Base-by-base conservation (phyloP, 2,329 filamentous ascomycete genomes). In the Fulvia fulva region DNA sequence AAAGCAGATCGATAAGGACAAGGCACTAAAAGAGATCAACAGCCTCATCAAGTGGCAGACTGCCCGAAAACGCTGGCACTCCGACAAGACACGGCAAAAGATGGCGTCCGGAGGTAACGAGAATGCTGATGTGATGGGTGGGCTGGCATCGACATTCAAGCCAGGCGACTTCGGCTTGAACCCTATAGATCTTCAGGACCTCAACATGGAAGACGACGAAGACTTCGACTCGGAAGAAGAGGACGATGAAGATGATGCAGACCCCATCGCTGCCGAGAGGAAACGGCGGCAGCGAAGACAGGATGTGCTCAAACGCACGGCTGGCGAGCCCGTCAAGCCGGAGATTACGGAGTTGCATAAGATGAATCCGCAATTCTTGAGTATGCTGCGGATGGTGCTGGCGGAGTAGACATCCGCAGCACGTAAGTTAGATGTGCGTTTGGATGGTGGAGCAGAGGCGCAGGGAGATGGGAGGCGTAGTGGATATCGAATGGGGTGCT, bases 71-170 rank as follows among this genome's bases (percentile, higher is more conserved):
- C 93, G 93, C 77, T 99, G 94, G 94, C 94, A 99, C 73, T 87
- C 93, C 61, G 91, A 96, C 76, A 99, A 99, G 81, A 99, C 94
- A 8, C 81, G 92, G 55, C 94, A 97, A 78, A 99, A 99, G 81
- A 97, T 99, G 94, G 94, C 94, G 0, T 91, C 91, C 1, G 91
- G 93, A 69, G 86, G 86, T 2, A 78, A 74, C 68, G 32, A 61
- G 55, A 51, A 58, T 5, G 74, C 71, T 21, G 79, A 80, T 25
- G 74, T 81, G 77, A 53, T 80, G 81, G 6, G 83, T 81, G 8
- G 84, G 79, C 23, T 78, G 80, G 64, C 68, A 71, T 19, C 78
- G 74, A 69, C 68, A 14, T 95, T 97, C 77, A 86, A 83, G 68
- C 87, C 88, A 22, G 85, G 83, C 51, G 94, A 99, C 75, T 99